Evolutionary conservation across 1,284 basidiomycete species (phyloP), one percentile per base, ranked within the genome.

Genomic region (Lentinus polychrous): DNA sequence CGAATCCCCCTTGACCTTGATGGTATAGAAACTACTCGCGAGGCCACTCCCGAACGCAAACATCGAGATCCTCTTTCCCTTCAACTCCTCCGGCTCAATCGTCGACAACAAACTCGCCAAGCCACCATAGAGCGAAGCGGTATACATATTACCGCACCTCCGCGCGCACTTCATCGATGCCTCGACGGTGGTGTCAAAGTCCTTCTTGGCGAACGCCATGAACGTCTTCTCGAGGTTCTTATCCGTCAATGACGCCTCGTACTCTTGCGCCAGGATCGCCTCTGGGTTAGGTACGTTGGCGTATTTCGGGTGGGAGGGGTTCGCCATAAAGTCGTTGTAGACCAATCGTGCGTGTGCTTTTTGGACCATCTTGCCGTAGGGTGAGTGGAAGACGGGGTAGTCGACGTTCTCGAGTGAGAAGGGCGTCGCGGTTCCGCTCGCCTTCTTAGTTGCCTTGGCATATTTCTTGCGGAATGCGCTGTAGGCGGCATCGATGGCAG

Each of bases 141-240:
- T 94, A 80, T 99, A 98, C 90, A 95, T 96, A 82, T 99, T 98
- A 14, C 95, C 95, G 62, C 94, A 83, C 47, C 91, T 83, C 65
- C 82, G 81, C 46, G 91, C 91, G 71, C 86, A 87, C 54, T 83
- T 79, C 78, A 93, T 91, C 22, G 73, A 78, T 5, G 90, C 86
- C 53, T 81, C 79, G 22, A 91, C 84, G 60, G 83, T 81, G 54
- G 76, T 68, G 53, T 77, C 76, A 70, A 91, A 94, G 42, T 79
- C 74, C 18, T 74, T 67, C 64, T 89, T 90, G 49, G 86, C 84
- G 55, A 84, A 71, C 34, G 66, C 70, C 46, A 94, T 79, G 70
- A 97, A 95, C 4, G 88, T 81, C 79, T 98, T 98, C 71, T 99
- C 96, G 60, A 98, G 81, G 55, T 76, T 79, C 78, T 99, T 99